These are phyloP conservation scores for Malania oleifera DNA, from an alignment of 164 flowering plant genomes.

Conservation along the genomic window DNA sequence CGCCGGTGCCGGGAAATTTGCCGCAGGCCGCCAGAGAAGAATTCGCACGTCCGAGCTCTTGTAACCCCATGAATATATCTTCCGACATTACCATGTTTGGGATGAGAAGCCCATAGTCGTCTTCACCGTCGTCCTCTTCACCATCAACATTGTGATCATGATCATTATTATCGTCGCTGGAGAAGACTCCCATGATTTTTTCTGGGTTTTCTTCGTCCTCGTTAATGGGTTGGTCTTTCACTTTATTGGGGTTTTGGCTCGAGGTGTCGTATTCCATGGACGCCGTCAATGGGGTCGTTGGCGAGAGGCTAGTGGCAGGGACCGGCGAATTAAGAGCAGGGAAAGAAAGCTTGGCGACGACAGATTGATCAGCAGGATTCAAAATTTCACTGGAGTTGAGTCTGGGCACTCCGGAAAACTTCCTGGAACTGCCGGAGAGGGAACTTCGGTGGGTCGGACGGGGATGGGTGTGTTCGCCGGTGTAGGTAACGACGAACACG, in stretches of 20 bases:
- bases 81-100: slow-evolving; percentile 22
- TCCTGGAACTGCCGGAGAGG: slow-evolving; percentile 39
- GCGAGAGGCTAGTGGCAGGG: slow-evolving; percentile 16
- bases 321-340: slow-evolving; percentile 1
- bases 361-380: too few relatives aligned
- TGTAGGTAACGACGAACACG: slow-evolving; percentile 39
- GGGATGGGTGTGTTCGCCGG: slow-evolving; percentile 55
- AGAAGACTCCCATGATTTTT: neutral
- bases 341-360: too few relatives aligned
- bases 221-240: neutral
- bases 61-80: slow-evolving; percentile 23
- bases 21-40: neutral
- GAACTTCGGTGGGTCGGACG: slow-evolving; percentile 42
- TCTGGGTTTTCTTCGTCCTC: slow-evolving; percentile 8
- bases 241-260: neutral
- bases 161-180: neutral
- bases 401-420: slow-evolving; percentile 2
- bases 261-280: neutral
- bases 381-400: slow-evolving; percentile 3
- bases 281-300: slow-evolving; percentile 13
- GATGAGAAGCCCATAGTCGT: slow-evolving; percentile 20
- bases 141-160: too few relatives aligned
- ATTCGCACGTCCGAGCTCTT: slow-evolving; percentile 8
- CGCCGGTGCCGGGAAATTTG: slow-evolving; percentile 5
- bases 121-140: slow-evolving; percentile 5